A percentile compares a stretch with the other conserved stretches of the same genome.
Evolutionary conservation across 2,329 filamentous ascomycete species (phyloP).

Genomic region (Aspergillus chevalieri): DNA sequence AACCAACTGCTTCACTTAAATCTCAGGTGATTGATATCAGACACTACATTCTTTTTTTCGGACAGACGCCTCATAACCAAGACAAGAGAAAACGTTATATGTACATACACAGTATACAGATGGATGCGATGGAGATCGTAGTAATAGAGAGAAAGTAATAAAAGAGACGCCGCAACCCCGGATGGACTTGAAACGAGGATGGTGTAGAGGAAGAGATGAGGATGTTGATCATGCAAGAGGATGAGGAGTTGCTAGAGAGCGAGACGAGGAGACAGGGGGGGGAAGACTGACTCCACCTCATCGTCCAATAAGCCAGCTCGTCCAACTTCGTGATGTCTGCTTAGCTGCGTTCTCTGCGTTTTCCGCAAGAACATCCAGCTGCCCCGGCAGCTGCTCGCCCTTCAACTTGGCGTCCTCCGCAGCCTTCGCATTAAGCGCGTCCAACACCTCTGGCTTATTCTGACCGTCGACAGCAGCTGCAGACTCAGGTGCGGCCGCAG

Average conservation of each 20-base stretch:
- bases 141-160: not conserved
- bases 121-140: not conserved
- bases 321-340: slow-evolving; percentile 33
- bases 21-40: not conserved
- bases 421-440: slow-evolving; percentile 32
- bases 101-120: slow-evolving; percentile 30
- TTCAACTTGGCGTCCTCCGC: slow-evolving; percentile 16
- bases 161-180: slow-evolving; percentile 27
- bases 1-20: not conserved
- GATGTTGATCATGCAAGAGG: slow-evolving; percentile 7
- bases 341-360: slow-evolving; percentile 32
- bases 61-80: not conserved
- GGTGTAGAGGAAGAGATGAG: slow-evolving; percentile 5
- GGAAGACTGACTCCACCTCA: slow-evolving; percentile 10
- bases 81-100: slow-evolving; percentile 3
- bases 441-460: slow-evolving; percentile 24
- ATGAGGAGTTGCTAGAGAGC: not conserved
- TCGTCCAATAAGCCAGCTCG: slow-evolving; percentile 34
- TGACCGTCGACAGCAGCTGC: not conserved
- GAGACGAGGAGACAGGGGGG: not conserved
- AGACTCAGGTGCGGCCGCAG: slow-evolving; percentile 1
- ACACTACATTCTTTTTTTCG: not conserved
- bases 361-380: slow-evolving; percentile 30
- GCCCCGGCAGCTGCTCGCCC: slow-evolving; percentile 14
- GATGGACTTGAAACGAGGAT: slow-evolving; percentile 16